Evolutionary conservation across 108 stramenopile genomes (phyloP), one percentile per base, ranked within the genome.

Genomic region (Pseudonitzschia multistriata): DNA sequence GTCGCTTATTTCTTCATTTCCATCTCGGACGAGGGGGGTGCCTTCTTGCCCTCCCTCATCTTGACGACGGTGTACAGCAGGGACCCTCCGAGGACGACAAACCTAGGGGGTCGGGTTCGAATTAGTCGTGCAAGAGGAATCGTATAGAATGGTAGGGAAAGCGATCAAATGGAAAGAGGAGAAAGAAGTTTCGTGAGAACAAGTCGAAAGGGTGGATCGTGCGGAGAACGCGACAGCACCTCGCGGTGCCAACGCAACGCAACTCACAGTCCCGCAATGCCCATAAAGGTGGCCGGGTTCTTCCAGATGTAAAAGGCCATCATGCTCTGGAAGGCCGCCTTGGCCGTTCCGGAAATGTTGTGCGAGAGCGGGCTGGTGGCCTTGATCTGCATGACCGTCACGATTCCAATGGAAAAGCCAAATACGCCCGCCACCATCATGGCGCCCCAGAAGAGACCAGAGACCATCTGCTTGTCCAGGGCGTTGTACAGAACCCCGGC

Each of bases 331-430:
- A 91, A 82, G 10, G 89, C 96, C 22, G 93, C 93, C 69, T 98
- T 98, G 47, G 97, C 97, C 27, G 95, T 98, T 34, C 97, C 97
- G 27, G 87, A 89, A 57, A 98, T 96, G 72, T 98, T 98, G 75
- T 98, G 97, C 14, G 96, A 87, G 59, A 98, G 73, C 10, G 97
- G 97, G 66, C 82, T 86, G 10, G 97, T 97, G 8, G 91, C 94
- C 73, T 96, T 93, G 79, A 97, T 96, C 74, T 98, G 97, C 71
- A 96, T 74, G 14, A 98, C 95, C 15, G 96, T 93, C 10, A 96
- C 97, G 60, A 97, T 94, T 65, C 97, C 97, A 49, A 98, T 98
- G 65, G 84, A 78, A 79, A 97, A 97, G 22, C 97, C 97, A 64
- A 97, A 91, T 59, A 94, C 73, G 48, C 97, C 96, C 47, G 96